These are phyloP conservation scores for Melaleuca quinquenervia DNA, from an alignment of 345 rosid genomes.

Conservation along the genomic window DNA sequence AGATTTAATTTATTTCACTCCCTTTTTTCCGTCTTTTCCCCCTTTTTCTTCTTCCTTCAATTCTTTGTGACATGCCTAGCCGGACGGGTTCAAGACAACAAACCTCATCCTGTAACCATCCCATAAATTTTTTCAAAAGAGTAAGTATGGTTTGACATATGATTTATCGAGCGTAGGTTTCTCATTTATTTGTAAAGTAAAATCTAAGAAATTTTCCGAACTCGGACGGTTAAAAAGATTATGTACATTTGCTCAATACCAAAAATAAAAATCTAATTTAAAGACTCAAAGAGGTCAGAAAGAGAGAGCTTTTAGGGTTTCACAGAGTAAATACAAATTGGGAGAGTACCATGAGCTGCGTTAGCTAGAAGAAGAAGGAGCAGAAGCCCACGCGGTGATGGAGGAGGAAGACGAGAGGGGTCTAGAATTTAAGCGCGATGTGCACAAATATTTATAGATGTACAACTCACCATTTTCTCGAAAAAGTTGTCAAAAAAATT, in stretches of 20 bases:
- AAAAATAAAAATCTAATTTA: too few species aligned
- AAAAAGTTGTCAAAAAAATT: too few species aligned
- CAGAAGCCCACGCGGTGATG: not conserved
- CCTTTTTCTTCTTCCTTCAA: not conserved
- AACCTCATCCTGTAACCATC: rapidly evolving
- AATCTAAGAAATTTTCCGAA: not conserved
- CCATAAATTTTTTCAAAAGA: rapidly evolving
- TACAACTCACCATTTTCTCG: not conserved
- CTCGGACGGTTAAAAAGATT: not conserved
- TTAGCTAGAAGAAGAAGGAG: not conserved
- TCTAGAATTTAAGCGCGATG: not conserved
- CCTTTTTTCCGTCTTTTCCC: not conserved
- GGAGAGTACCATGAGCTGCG: not conserved
- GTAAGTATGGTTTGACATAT: not conserved
- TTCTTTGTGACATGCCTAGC: not conserved
- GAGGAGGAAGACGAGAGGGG: not conserved
- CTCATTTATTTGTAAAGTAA: not conserved
- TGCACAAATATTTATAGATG: not conserved
- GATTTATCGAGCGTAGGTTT: rapidly evolving
- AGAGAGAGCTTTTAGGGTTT: not conserved
- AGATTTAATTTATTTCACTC: not conserved
- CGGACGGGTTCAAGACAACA: not conserved
- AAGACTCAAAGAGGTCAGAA: too few species aligned
- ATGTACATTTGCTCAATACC: not conserved
- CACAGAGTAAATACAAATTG: not conserved